A percentile compares a stretch with the other conserved stretches of the same genome.
Conservation (phyloP, 2,329 filamentous ascomycete species). For the Penicillium brasilianum region DNA sequence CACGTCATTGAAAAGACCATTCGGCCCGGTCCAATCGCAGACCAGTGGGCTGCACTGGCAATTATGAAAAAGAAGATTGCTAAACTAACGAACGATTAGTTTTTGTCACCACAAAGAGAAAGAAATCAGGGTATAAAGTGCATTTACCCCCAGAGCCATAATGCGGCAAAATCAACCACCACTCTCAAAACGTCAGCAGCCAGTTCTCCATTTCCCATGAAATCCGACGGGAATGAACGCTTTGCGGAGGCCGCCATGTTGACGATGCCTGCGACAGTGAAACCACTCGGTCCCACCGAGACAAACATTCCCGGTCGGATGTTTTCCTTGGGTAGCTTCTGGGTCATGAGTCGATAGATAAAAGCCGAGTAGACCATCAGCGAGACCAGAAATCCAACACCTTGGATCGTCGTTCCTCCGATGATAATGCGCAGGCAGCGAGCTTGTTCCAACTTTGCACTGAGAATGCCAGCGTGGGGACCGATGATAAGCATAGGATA, state of each 20-base stretch:
- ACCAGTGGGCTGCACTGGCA: constrained; percentile 75
- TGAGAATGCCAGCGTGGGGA: constrained; percentile 69
- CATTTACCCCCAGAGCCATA: constrained; percentile 76
- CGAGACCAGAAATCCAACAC: constrained; percentile 67
- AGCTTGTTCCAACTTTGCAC: constrained; percentile 51
- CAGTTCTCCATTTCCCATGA: constrained; percentile 63
- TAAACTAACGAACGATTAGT: constrained; percentile 52
- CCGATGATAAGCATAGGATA: constrained; percentile 80
- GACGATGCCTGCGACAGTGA: constrained; percentile 66
- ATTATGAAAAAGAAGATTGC: constrained; percentile 85
- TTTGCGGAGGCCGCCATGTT: constrained; percentile 61
- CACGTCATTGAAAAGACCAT: constrained; percentile 84
- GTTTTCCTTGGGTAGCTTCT: constrained; percentile 77
- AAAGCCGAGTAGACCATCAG: constrained; percentile 86
- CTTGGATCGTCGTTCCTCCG: constrained; percentile 65
- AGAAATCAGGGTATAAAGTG: background rate
- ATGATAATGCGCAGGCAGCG: constrained; percentile 61
- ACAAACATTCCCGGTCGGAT: constrained; percentile 86
- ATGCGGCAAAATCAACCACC: constrained; percentile 65
- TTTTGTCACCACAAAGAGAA: background rate
- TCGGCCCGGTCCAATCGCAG: constrained; percentile 63
- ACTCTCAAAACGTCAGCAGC: constrained; percentile 62
- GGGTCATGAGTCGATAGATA: constrained; percentile 85
- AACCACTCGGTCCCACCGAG: constrained; percentile 75
- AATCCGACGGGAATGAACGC: constrained; percentile 55